These are phyloP conservation scores for Dactylorhiza incarnata DNA, from an alignment of 106 monocot species.

Conservation along the genomic window DNA sequence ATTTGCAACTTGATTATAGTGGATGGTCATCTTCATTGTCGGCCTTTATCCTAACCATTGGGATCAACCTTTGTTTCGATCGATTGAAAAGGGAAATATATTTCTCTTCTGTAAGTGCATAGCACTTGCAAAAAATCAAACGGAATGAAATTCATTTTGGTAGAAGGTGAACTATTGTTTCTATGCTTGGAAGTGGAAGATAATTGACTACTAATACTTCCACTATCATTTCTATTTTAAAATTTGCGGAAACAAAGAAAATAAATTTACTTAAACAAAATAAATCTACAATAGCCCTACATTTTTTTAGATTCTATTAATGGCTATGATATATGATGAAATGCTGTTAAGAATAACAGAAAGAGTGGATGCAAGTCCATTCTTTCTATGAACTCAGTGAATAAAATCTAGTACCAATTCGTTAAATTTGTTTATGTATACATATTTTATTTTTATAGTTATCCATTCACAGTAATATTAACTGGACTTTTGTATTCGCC, in stretches of 20 bases:
- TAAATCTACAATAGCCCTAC: neutral
- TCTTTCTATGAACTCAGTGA: neutral
- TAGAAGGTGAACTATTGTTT: too few relatives aligned
- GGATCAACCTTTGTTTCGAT: too few relatives aligned
- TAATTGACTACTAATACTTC: neutral
- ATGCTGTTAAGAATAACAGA: neutral
- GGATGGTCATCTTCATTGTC: too few relatives aligned
- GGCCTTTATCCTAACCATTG: too few relatives aligned
- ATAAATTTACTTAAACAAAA: neutral
- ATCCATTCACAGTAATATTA: neutral
- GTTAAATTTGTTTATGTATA: neutral
- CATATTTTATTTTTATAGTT: neutral
- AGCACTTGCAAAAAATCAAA: too few relatives aligned
- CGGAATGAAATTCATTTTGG: too few relatives aligned
- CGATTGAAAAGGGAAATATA: too few relatives aligned
- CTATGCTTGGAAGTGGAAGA: too few relatives aligned
- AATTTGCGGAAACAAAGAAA: neutral
- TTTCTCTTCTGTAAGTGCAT: too few relatives aligned
- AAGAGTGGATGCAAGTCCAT: neutral
- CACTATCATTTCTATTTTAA: neutral
- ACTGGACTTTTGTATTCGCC: neutral
- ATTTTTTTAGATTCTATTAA: neutral
- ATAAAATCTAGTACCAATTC: neutral
- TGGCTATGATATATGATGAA: neutral
- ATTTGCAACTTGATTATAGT: too few relatives aligned